phyloP scores from a whole-genome alignment of 2,329 filamentous ascomycete species.

The Colletotrichum paranaense region DNA sequence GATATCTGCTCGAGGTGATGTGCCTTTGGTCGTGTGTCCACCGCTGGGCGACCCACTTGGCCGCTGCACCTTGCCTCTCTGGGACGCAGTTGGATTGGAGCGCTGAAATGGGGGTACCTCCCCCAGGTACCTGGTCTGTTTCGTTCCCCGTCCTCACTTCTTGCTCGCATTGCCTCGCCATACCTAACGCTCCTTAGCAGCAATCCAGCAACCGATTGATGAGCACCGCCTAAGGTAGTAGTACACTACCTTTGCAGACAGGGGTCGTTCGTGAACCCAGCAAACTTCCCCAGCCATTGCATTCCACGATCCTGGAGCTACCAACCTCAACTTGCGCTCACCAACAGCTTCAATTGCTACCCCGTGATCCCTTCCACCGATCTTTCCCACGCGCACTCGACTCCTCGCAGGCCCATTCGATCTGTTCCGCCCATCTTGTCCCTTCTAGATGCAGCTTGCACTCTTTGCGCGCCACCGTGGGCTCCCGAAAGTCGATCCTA shows the following conservation, averaged over 20 bases:
- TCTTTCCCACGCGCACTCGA: not conserved
- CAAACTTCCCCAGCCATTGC: conserved; percentile 16
- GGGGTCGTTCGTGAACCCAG: conserved; percentile 14
- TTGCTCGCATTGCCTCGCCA: conserved; percentile 2
- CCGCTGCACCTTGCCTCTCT: not conserved
- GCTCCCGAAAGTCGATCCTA: conserved; percentile 17
- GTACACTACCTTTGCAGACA: not conserved
- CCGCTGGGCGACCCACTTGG: not conserved
- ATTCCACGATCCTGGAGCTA: not conserved
- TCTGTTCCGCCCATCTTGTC: not conserved
- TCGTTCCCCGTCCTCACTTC: not conserved
- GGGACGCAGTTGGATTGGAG: not conserved
- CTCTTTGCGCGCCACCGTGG: conserved; percentile 11
- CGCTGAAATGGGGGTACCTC: not conserved
- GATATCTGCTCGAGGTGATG: not conserved
- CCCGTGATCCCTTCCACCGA: not conserved
- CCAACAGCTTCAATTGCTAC: conserved; percentile 22
- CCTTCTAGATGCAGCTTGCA: conserved; percentile 19
- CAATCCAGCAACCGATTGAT: not conserved
- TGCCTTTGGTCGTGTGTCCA: not conserved
- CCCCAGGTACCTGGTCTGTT: conserved; percentile 1
- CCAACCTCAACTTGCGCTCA: not conserved
- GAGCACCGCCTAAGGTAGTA: not conserved
- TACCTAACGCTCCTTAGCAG: not conserved
- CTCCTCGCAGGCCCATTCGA: not conserved